Conservation (phyloP, 2,329 filamentous ascomycete genomes). For the Setomelanomma holmii region DNA sequence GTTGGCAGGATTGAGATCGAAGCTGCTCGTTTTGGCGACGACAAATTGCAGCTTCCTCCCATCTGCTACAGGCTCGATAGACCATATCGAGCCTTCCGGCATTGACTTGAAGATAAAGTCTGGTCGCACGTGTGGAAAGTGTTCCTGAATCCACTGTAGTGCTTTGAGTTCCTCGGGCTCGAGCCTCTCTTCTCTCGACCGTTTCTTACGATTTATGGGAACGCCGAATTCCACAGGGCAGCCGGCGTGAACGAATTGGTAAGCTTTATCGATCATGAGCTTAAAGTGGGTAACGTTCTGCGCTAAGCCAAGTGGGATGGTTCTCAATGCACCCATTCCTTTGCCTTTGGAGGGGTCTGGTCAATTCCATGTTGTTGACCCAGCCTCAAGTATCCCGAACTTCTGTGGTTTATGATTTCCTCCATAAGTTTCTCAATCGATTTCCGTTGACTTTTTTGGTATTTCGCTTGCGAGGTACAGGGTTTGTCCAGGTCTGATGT, state of each 20-base stretch:
- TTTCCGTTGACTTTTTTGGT: conserved; percentile 5
- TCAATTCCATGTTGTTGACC: not conserved
- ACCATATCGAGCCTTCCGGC: conserved; percentile 27
- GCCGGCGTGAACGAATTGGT: conserved; percentile 28
- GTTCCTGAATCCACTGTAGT: conserved; percentile 31
- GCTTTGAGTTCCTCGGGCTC: not conserved
- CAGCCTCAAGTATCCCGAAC: not conserved
- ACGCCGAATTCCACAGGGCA: conserved; percentile 33
- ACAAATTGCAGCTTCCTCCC: conserved; percentile 35
- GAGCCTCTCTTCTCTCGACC: conserved; percentile 9
- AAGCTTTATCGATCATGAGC: conserved; percentile 27
- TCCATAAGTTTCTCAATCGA: conserved; percentile 5
- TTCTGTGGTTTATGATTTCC: not conserved
- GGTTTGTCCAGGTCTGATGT: conserved; percentile 29
- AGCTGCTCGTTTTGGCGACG: conserved; percentile 7
- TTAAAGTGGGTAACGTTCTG: conserved; percentile 15
- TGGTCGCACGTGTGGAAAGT: conserved; percentile 40
- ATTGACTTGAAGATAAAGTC: conserved; percentile 41
- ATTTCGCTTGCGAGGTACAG: conserved; percentile 18
- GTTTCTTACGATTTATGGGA: conserved; percentile 5
- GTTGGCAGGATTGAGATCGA: not conserved
- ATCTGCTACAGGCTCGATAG: conserved; percentile 31
- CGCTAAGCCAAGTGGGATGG: conserved; percentile 20
- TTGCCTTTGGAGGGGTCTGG: conserved; percentile 4
- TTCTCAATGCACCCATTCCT: conserved; percentile 23